Percentiles rank a stretch among this genome's conserved stretches.
Conservation (phyloP, 768 basidiomycete species). For the Russula sp. region DNA sequence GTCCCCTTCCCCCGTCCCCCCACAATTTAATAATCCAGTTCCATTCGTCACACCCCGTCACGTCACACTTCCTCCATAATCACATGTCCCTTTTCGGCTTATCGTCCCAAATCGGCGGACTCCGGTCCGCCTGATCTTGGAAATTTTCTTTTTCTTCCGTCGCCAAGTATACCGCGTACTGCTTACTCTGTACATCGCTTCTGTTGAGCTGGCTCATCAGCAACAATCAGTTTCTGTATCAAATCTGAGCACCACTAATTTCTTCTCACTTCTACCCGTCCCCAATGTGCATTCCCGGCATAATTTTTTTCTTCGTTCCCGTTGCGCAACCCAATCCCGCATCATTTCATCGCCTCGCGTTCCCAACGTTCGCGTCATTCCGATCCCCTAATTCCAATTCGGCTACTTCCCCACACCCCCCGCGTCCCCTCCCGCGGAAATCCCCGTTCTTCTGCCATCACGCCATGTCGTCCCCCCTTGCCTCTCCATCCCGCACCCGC, state of each 20-base stretch:
- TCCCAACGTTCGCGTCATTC: conserved; percentile 6
- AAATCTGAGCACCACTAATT: not conserved
- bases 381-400: conserved; percentile 13
- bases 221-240: not conserved
- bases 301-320: not conserved
- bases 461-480: not conserved
- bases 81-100: conserved; percentile 6
- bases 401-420: conserved; percentile 19
- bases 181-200: not conserved
- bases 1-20: not conserved
- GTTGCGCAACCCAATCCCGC: not conserved
- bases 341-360: not conserved
- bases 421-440: conserved; percentile 15
- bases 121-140: not conserved
- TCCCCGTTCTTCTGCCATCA: conserved; percentile 6
- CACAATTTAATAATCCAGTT: too few species aligned
- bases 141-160: not conserved
- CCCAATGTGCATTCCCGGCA: conserved; percentile 1
- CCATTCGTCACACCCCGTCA: not conserved
- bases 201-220: not conserved
- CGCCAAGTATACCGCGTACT: not conserved
- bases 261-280: not conserved
- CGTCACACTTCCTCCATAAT: not conserved
- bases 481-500: not conserved
- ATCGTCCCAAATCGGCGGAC: conserved; percentile 3